Conservation (phyloP, 257 asterid species). For the Jasminum sambac region DNA sequence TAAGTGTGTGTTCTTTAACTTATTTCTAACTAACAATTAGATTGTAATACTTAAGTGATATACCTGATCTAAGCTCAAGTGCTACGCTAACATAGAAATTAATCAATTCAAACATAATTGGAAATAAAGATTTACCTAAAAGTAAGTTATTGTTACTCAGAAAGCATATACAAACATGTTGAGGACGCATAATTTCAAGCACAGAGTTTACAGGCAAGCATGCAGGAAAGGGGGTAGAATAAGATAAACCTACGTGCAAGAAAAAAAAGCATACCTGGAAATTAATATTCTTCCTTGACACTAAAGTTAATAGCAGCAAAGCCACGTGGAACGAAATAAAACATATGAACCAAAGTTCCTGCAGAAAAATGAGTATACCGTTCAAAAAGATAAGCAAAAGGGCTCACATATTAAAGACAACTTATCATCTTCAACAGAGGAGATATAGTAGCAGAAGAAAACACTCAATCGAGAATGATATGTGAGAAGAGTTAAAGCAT, state of each 20-base stretch:
- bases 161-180: background rate
- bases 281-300: constrained; percentile 74
- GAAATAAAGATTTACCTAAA: too few species aligned
- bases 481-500: background rate
- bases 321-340: constrained; percentile 71
- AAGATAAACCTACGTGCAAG: constrained; percentile 58
- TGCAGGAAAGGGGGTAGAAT: constrained; percentile 9
- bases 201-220: constrained; percentile 11
- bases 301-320: constrained; percentile 52
- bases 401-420: background rate
- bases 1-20: too few species aligned
- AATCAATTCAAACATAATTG: too few species aligned
- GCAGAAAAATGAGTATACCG: constrained; percentile 28
- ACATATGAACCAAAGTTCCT: constrained; percentile 91
- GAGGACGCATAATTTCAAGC: background rate
- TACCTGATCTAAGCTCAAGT: too few species aligned
- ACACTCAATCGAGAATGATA: background rate
- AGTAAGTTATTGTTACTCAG: too few species aligned
- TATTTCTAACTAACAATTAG: too few species aligned
- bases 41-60: too few species aligned
- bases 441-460: background rate
- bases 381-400: constrained; percentile 7
- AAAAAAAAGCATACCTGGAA: constrained; percentile 93
- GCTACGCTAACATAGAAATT: too few species aligned
- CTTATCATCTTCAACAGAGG: background rate